Evolutionary conservation across 208 protist genomes (phyloP), one percentile per base, ranked within the genome.

Genomic region (Trypanosoma brucei): DNA sequence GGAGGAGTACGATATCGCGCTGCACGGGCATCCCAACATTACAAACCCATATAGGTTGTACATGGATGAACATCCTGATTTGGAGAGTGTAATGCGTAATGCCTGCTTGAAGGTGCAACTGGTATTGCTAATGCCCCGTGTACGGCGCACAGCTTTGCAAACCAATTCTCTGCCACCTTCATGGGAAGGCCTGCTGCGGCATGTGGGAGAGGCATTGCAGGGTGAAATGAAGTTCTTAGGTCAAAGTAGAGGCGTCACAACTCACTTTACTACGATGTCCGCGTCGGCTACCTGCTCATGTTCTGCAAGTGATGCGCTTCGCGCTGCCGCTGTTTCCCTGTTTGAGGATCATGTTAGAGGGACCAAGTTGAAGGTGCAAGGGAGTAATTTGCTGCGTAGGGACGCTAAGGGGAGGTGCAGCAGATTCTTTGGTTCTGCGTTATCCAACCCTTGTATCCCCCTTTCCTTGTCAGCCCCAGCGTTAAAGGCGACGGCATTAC

Each of bases 1-100:
- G 38, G 83, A 84, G 59, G 70, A 85, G 62, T 91, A 81, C 50
- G 90, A 95, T 1, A 45, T 93, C 39, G 77, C 79, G 42, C 52
- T 93, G 40, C 75, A 91, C 68, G 90, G 90, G 0, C 86, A 93
- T 50, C 90, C 90, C 1, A 92, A 95, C 72, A 95, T 95, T 60
- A 93, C 86, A 9, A 95, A 95, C 68, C 90, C 90, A 9, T 95
- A 95, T 63, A 81, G 90, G 22, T 74, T 85, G 13, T 68, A 71
- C 35, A 54, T 91, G 64, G 63, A 84, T 2, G 71, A 79, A 54
- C 90, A 95, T 57, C 90, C 90, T 0, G 69, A 76, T 33, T 55
- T 95, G 58, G 61, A 77, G 58, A 65, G 59, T n/a, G 82, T 91
- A 9, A 93, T 92, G 83, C 70, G 72, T 59, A 92, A 92, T 70